Evolutionary conservation across 139 green algal genomes (phyloP), one percentile per base, ranked within the genome.

Genomic region (Tetradesmus obliquus): DNA sequence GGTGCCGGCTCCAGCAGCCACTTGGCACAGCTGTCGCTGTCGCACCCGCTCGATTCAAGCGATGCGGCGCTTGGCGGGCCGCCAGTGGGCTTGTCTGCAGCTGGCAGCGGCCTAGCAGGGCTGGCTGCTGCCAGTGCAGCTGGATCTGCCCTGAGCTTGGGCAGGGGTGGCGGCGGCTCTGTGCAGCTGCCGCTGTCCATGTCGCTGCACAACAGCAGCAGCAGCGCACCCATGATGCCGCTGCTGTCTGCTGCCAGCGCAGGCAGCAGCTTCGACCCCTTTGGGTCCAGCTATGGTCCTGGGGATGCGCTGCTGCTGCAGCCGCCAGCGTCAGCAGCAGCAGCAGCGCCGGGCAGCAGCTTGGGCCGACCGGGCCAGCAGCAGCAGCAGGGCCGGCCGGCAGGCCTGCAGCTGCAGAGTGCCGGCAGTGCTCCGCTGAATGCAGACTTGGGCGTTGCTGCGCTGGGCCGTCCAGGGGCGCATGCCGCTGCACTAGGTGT

Each of bases 1-100:
- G 76, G n/a, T 45, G 88, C 20, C 9, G 88, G 88, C 55, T n/a
- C 45, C 54, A 72, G 87, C 72, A 91, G 87, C 13, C 87, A 91
- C 5, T 54, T 91, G 9, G 86, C 87, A 7, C 87, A 83, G 54
- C 87, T 91, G 54, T 74, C 87, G n/a, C 22, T 85, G 54, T 53
- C 74, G 19, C 72, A 91, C 12, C 45, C 45, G 45, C 1, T 85
- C 1, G 87, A 91, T 84, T 88, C 57, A 20, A 45, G 22, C 19
- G 57, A 9, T 5, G 74, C 79, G 24, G 55, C n/a, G 9, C 6
- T n/a, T 55, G 60, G 54, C 19, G 58, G 54, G 9, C 79, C 80
- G 5, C 45, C 79, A 66, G 24, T 13, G 80, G 80, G 51, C 54
- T 32, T 66, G 0, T 66, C 71, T 57, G 9, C 86, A 51, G 69